A percentile compares a stretch with the other conserved stretches of the same genome.
Conservation (phyloP, 176 grass and related monocot genomes). For the Rhipidocladum racemiflorum region DNA sequence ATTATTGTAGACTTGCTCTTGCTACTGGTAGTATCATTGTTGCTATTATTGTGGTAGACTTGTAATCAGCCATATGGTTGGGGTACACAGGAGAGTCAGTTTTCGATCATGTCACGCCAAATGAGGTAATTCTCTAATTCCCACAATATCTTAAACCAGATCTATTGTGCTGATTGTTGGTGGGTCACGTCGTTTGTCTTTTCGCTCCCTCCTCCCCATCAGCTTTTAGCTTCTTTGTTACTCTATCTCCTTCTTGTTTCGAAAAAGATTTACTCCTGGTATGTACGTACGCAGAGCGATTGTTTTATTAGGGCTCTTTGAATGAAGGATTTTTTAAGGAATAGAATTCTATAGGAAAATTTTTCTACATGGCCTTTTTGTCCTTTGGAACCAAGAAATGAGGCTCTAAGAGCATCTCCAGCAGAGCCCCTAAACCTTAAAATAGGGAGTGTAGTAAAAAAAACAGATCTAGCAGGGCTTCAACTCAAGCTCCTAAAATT, state of each 20-base stretch:
- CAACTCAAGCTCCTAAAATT: too few species aligned
- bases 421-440: too few species aligned
- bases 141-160: neutral
- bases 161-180: constrained; percentile 3
- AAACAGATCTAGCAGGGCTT: too few species aligned
- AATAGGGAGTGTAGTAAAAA: too few species aligned
- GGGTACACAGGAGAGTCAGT: neutral
- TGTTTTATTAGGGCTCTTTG: neutral
- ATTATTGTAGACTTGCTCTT: too few species aligned
- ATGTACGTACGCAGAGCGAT: neutral
- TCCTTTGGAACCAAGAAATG: too few species aligned
- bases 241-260: neutral
- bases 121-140: constrained; percentile 13
- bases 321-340: too few species aligned
- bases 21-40: neutral
- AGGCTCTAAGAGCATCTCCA: too few species aligned
- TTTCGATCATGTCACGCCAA: constrained; percentile 11
- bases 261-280: neutral
- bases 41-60: neutral
- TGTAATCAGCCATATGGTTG: neutral
- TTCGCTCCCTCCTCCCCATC: neutral
- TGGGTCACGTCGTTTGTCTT: constrained; percentile 12
- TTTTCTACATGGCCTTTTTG: too few species aligned
- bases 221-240: neutral
- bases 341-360: too few species aligned